These are phyloP conservation scores for Silybum marianum DNA, from an alignment of 129 eudicot genomes.

Conservation along the genomic window DNA sequence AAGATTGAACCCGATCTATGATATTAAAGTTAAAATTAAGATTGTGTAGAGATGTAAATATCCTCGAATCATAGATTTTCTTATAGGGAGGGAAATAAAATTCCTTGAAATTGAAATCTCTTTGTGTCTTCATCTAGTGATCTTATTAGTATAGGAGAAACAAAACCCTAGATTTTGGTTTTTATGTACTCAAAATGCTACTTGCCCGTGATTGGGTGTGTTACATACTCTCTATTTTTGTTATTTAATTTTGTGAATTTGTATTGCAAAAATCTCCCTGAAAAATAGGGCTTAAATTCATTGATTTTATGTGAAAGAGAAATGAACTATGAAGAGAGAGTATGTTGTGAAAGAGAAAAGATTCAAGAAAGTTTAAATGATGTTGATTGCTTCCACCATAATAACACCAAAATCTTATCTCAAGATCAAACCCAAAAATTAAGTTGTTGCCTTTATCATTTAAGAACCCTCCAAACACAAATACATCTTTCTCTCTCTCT, in stretches of 20 bases:
- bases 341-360: not conserved
- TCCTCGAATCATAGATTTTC: not conserved
- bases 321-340: not conserved
- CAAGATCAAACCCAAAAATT: not conserved
- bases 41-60: not conserved
- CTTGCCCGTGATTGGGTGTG: not conserved
- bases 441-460: not conserved
- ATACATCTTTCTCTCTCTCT: not conserved
- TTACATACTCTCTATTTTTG: not conserved
- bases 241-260: not conserved
- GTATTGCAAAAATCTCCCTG: not conserved
- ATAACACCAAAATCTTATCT: conserved; percentile 6
- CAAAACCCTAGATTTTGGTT: conserved; percentile 19
- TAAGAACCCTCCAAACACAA: not conserved
- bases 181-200: not conserved
- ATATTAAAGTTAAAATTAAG: not conserved
- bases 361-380: not conserved
- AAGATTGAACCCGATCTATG: not conserved
- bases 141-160: not conserved
- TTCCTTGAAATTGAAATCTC: not conserved
- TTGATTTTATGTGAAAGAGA: not conserved
- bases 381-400: not conserved
- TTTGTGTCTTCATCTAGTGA: not conserved
- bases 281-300: not conserved
- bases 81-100: not conserved